phyloP scores from a whole-genome alignment of 768 basidiomycete genomes.

The Clitopilus hobsonii region DNA sequence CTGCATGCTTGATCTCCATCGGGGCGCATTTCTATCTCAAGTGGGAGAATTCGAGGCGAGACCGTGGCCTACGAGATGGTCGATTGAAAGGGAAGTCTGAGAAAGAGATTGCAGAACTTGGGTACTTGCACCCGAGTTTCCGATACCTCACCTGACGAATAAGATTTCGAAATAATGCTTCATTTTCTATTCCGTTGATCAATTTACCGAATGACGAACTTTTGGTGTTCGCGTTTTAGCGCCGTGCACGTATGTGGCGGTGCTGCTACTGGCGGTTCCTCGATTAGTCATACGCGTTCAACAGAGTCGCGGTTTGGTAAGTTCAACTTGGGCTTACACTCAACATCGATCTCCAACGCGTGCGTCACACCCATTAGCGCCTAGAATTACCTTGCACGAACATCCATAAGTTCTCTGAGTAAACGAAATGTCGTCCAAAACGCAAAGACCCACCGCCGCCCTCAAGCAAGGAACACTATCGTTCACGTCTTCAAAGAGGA shows the following conservation, averaged over 20 bases:
- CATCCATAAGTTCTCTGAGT: background rate
- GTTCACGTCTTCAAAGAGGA: constrained; percentile 44
- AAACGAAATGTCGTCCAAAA: background rate
- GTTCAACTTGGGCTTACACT: too few species aligned
- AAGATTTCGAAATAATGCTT: background rate
- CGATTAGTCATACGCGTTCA: too few species aligned
- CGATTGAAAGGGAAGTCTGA: constrained; percentile 32
- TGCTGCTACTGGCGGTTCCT: too few species aligned
- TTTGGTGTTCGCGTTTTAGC: too few species aligned
- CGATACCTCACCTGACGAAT: constrained; percentile 27
- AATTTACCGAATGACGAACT: background rate
- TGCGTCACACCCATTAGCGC: background rate
- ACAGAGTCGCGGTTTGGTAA: too few species aligned
- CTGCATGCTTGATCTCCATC: constrained; percentile 25
- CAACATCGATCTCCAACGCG: background rate
- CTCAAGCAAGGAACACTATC: constrained; percentile 42
- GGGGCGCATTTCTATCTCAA: constrained; percentile 30
- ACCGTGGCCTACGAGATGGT: constrained; percentile 35
- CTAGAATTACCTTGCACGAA: too few species aligned
- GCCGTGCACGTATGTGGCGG: too few species aligned
- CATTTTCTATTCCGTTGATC: background rate
- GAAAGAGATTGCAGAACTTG: constrained; percentile 33
- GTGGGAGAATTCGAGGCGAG: constrained; percentile 38
- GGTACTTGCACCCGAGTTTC: constrained; percentile 41
- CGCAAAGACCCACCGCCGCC: background rate